Evolutionary conservation across 2,329 filamentous ascomycete genomes (phyloP), one percentile per base, ranked within the genome.

Genomic region (Aschersonia sp.): DNA sequence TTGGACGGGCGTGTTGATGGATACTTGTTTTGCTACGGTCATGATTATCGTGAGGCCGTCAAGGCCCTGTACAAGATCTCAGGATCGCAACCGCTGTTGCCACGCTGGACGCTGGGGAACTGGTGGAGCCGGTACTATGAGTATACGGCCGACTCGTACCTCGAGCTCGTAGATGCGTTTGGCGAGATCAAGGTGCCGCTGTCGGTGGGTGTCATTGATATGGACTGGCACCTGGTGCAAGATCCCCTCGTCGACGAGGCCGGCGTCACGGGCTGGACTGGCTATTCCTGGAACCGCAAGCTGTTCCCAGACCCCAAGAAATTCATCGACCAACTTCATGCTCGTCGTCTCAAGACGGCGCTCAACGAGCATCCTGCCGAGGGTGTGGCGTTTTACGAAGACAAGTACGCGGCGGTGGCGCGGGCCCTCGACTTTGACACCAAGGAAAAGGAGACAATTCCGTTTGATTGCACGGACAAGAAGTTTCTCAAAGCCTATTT

Each of bases 81-180:
- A 2, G 77, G 77, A 3, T 64, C 63, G 22, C 74, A 78, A 52
- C 76, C 77, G 4, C 49, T 70, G 8, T 57, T 81, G 1, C 77
- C 77, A 0, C 65, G 77, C 11, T 81, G 72, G 66, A 67, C 73
- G 0, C 61, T 82, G 39, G 77, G 78, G 0, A 82, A 81, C 52
- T 83, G 79, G 78, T 82, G 78, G 78, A 77, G 72, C 44, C 66
- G 79, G 6, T 82, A 81, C 57, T 72, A 81, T 54, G 68, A 67
- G 2, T 83, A 81, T 55, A 65, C 63, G 0, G 66, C 69, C 31
- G 63, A 71, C 2, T 73, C 77, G 52, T 82, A 81, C 54, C 50
- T 80, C 2, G 59, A 62, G 11, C 63, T 83, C 12, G 74, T 82
- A 66, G 73, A 78, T 47, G 65, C 67, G 45, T 81, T 82, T 52